Evolutionary conservation across 78 protist species (phyloP).

Genomic region (Cavenderia fasciculata): DNA sequence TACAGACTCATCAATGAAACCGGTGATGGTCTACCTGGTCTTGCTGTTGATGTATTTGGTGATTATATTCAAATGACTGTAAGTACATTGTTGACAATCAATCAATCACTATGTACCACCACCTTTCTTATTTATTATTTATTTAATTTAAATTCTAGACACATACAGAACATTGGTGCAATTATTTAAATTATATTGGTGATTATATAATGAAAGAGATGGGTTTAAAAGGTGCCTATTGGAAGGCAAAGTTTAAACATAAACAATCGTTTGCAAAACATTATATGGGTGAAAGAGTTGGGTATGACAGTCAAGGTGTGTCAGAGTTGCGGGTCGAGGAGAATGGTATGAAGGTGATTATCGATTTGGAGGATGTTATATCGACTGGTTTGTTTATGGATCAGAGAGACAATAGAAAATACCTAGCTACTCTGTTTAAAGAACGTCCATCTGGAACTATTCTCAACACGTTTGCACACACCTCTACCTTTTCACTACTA

Average conservation of each 20-base stretch:
- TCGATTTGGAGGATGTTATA: conserved; percentile 10
- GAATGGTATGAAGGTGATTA: conserved; percentile 31
- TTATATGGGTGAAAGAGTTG: conserved; percentile 8
- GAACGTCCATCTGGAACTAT: conserved; percentile 32
- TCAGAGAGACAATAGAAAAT: conserved; percentile 10
- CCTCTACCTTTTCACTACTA: conserved; percentile 24
- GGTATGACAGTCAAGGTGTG: not conserved
- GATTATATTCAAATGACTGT: conserved; percentile 32
- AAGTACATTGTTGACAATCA: not conserved
- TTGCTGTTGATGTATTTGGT: conserved; percentile 24
- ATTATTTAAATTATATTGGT: not conserved
- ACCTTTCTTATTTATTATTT: not conserved
- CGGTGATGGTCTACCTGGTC: conserved; percentile 48
- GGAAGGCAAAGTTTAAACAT: conserved; percentile 14
- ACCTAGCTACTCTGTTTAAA: not conserved
- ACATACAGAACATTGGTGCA: conserved; percentile 24
- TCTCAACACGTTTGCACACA: conserved; percentile 32
- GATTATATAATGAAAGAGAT: conserved; percentile 34
- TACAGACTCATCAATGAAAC: conserved; percentile 46
- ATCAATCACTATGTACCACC: not conserved
- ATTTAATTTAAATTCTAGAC: not conserved
- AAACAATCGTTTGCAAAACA: not conserved
- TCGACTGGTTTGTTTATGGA: conserved; percentile 51
- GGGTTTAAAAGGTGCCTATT: conserved; percentile 55
- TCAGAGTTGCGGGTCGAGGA: conserved; percentile 9